Base-by-base conservation (phyloP, 495 filamentous ascomycete species). In the Penicillium mononematosum region DNA sequence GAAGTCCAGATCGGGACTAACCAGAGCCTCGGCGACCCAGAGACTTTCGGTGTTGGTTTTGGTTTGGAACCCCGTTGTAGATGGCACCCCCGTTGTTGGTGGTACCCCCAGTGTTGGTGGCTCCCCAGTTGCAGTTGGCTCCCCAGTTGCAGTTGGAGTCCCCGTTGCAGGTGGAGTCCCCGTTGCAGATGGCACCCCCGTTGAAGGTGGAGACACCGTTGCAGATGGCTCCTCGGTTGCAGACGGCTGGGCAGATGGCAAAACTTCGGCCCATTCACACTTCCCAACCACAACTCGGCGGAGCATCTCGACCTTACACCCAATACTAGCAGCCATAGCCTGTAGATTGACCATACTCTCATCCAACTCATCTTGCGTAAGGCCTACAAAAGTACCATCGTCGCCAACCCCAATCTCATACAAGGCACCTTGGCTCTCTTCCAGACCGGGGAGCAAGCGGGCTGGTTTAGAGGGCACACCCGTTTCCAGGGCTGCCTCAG, bases 381-480 rank as follows among this genome's bases (percentile, higher is more conserved):
- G 75, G 1, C 94, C 94, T 42, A 96, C 86, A 58, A 98, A 87
- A 0, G 87, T 90, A 14, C 94, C 94, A 74, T 97, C 92, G 69
- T 98, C 94, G 5, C 92, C 86, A 20, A 98, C 92, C 0, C 94
- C 94, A 66, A 98, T 95, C 72, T 98, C 95, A 57, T 98, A 98
- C 50, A 98, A 69, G 0, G 95, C 95, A 17, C 94, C 94, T 56
- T 88, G 86, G 38, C 91, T 96, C 58, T 95, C 92, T 67, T 98
- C 92, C 4, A 98, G 79, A 1, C 94, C 90, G 5, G 91, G 88
- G 11, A 90, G 74, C 41, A 91, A 73, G 50, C 83, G 85, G 44
- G 76, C 82, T 4, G 85, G 84, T 55, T 84, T 85, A 24, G 78
- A 66, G 17, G 84, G 80, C 1, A 77, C 70, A 12, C 80, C 72